Base-by-base conservation (phyloP, 176 grass and related monocot species). In the Carex myosuroides region DNA sequence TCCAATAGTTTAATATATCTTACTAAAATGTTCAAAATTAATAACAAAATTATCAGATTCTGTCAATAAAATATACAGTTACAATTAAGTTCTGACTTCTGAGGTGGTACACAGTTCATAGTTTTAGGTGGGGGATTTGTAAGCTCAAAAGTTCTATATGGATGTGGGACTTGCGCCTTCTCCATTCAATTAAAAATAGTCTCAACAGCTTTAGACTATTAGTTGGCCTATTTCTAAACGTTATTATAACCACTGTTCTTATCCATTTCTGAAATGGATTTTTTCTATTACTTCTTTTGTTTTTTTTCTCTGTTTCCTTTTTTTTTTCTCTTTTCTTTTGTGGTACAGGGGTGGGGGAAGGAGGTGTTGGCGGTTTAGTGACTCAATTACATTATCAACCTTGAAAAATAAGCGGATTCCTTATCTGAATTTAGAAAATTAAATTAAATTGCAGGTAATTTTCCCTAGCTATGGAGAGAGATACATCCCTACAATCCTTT, bases 391-490 rank as follows among this genome's bases (percentile, higher is more conserved):
- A 17, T 22, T 62, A 62, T 9, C 26, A 62, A n/a, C 60, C 18
- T 21, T 62, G 8, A 9, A 26, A 22, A 10, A 62, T 9, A n/a
- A 65, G 33, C 0, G 35, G 33, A 32, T 26, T 74, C 70, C 48
- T 77, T 29, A 55, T 55, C 13, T 77, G 22, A 55, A 24, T 77
- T 75, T 3, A 22, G 8, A 21, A 9, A 10, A 64, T 63, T 3
- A 75, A 52, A 57, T 6, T 32, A 35, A 35, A 88, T 84, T 83
- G 16, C 95, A 94, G 92, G 92, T 98, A 79, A 83, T 98, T 81
- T 98, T 98, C 62, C 95, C 95, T 22, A 98, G 95, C 86, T 94
- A 93, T 81, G 95, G 95, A 70, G 95, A 98, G 80, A 94, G 95
- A 84, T 93, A 98, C 72, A 84, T 98, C 53, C 91, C 89, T 13